A percentile compares a stretch with the other conserved stretches of the same genome.
phyloP scores from a whole-genome alignment of 805 yeast genomes.

The Suhomyces kilbournensis region DNA sequence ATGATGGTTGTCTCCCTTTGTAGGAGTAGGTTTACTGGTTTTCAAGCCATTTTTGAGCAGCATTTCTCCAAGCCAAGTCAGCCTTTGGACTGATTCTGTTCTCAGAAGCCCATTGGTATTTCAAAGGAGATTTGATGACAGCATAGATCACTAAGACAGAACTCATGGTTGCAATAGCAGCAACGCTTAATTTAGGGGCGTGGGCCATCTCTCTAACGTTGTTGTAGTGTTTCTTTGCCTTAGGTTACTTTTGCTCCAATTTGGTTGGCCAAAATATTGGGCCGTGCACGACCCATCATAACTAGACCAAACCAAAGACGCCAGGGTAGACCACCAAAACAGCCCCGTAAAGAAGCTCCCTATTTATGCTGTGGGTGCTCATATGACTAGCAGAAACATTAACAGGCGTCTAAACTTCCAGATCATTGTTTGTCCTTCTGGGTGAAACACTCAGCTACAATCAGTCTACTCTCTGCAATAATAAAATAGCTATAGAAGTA shows the following conservation, averaged over 20 bases:
- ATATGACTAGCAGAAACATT: no score
- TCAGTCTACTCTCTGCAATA: no score
- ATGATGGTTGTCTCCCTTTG: slow-evolving; percentile 4
- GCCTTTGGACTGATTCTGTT: slow-evolving; percentile 46
- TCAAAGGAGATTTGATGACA: slow-evolving; percentile 41
- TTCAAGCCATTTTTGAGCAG: slow-evolving; percentile 44
- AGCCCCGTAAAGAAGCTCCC: not conserved
- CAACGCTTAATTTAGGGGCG: slow-evolving; percentile 39
- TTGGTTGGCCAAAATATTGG: slow-evolving; percentile 7
- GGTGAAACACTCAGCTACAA: no score
- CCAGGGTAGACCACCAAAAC: no score
- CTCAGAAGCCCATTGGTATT: slow-evolving; percentile 39
- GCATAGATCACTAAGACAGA: slow-evolving; percentile 38
- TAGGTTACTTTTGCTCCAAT: slow-evolving; percentile 13
- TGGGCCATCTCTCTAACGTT: slow-evolving; percentile 19
- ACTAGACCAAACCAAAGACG: not conserved
- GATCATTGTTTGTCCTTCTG: no score
- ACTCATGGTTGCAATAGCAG: slow-evolving; percentile 43
- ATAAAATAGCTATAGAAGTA: no score
- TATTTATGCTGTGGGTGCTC: no score
- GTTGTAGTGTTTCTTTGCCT: not conserved
- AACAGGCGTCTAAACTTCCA: no score
- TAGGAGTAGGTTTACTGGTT: slow-evolving; percentile 3
- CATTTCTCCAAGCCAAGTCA: slow-evolving; percentile 47
- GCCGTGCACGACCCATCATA: not conserved